A percentile compares a stretch with the other conserved stretches of the same genome.
Evolutionary conservation across 2,329 filamentous ascomycete genomes (phyloP).

Genomic region (Trichoderma lentiforme): DNA sequence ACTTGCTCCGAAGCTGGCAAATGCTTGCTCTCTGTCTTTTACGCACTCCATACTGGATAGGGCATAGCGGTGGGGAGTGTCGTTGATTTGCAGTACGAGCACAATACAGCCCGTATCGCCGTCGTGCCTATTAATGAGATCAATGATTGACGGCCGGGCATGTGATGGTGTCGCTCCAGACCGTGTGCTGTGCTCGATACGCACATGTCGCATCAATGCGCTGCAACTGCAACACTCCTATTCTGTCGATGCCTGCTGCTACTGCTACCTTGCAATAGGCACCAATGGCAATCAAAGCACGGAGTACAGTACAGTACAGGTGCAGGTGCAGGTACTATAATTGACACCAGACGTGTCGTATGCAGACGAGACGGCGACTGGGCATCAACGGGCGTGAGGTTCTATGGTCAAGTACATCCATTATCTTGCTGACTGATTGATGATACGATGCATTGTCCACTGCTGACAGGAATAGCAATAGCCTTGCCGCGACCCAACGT

Average conservation of each 20-base stretch:
- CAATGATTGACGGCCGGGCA: background rate
- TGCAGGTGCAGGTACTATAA: background rate
- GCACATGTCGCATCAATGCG: background rate
- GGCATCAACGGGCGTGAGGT: background rate
- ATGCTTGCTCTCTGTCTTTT: background rate
- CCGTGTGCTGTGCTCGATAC: background rate
- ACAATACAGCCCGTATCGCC: background rate
- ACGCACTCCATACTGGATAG: constrained; percentile 9
- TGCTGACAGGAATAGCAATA: background rate
- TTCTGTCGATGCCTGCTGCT: too few relatives aligned
- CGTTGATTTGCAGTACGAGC: background rate
- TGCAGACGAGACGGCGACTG: background rate
- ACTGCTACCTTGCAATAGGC: background rate
- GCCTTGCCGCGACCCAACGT: background rate
- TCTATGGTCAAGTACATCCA: too few relatives aligned
- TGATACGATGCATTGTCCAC: background rate
- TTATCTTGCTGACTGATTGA: background rate
- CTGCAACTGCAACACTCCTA: background rate
- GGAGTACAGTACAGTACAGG: background rate
- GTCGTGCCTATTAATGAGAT: background rate
- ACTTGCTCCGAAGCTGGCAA: background rate
- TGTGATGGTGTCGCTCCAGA: background rate
- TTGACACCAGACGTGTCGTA: background rate
- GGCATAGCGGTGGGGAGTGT: background rate
- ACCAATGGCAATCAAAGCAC: background rate